These are phyloP conservation scores for Angophora floribunda DNA, from an alignment of 345 rosid genomes.

Conservation along the genomic window DNA sequence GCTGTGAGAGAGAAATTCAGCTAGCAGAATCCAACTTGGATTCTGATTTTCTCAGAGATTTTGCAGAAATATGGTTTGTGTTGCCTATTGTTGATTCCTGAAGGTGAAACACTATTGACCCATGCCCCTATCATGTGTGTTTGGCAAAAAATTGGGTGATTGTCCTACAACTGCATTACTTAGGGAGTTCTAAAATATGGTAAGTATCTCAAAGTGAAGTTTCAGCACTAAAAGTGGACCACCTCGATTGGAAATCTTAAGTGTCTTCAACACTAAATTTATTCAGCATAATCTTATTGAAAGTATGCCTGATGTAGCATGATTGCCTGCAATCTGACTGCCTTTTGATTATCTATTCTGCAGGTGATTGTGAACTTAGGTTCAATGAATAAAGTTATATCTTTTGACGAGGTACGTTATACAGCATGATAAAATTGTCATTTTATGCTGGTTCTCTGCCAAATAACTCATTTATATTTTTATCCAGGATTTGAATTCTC, in stretches of 20 bases:
- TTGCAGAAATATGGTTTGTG: not conserved
- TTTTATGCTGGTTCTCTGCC: not conserved
- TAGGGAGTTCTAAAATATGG: not conserved
- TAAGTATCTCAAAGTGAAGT: not conserved
- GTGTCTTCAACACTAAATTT: not conserved
- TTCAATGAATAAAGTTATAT: constrained; percentile 63
- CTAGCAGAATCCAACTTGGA: not conserved
- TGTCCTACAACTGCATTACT: not conserved
- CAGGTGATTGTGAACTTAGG: constrained; percentile 80
- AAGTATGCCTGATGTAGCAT: not conserved
- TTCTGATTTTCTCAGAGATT: not conserved
- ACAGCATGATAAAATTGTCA: not conserved
- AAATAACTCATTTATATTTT: not conserved
- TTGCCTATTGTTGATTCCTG: not conserved
- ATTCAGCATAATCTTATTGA: not conserved
- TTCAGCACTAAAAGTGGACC: not conserved
- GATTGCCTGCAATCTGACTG: not conserved
- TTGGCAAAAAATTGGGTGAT: not conserved
- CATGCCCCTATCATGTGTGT: not conserved
- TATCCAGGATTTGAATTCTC: not conserved
- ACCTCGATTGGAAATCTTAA: not conserved
- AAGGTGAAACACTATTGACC: not conserved
- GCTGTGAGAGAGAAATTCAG: not conserved
- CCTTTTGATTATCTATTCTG: not conserved
- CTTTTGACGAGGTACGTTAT: constrained; percentile 69